A percentile compares a stretch with the other conserved stretches of the same genome.
Evolutionary conservation across 75 land plant genomes (phyloP).

Genomic region (Cunninghamia lanceolata): DNA sequence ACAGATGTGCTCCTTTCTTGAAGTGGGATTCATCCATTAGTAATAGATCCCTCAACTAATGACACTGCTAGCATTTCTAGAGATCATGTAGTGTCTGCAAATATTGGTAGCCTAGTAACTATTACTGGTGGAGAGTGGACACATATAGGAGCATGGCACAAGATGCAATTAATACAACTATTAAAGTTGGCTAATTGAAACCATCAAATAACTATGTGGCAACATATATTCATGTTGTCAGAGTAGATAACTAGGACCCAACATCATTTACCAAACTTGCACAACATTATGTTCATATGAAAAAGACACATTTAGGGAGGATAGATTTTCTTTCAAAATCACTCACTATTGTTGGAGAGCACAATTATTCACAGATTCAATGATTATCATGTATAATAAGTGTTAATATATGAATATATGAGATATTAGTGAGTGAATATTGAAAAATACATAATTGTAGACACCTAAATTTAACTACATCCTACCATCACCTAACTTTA

Average conservation of each 20-base stretch:
- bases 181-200: constrained; percentile 59
- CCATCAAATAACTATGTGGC: constrained; percentile 65
- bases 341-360: too few species aligned
- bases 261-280: constrained; percentile 76
- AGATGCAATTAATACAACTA: constrained; percentile 92
- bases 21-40: too few species aligned
- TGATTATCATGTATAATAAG: too few species aligned
- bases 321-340: too few species aligned
- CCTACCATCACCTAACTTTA: too few species aligned
- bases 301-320: constrained; percentile 68
- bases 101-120: constrained; percentile 80
- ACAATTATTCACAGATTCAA: too few species aligned
- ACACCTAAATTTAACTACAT: too few species aligned
- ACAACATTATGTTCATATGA: constrained; percentile 85
- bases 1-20: constrained; percentile 97
- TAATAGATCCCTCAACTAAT: too few species aligned
- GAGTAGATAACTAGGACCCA: constrained; percentile 81
- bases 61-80: constrained; percentile 88
- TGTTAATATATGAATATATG: too few species aligned
- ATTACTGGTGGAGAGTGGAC: constrained; percentile 98
- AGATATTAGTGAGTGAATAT: too few species aligned
- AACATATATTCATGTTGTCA: constrained; percentile 50
- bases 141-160: constrained; percentile 99
- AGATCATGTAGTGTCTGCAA: constrained; percentile 87
- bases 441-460: too few species aligned